These are phyloP conservation scores for Candida montana DNA, from an alignment of 805 yeast species.

Conservation along the genomic window DNA sequence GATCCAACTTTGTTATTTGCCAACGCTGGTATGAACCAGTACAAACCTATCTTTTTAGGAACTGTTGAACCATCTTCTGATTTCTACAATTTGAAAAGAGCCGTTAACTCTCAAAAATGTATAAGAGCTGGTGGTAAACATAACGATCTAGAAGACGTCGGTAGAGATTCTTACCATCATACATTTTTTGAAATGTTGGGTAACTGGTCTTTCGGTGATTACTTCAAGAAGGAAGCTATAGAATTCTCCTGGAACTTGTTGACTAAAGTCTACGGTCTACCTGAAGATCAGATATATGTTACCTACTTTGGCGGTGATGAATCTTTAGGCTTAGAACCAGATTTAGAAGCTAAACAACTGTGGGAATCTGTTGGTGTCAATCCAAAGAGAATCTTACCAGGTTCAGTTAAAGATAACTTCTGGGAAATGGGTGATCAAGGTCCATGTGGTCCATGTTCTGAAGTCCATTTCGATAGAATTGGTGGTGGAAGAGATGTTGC, in stretches of 20 bases:
- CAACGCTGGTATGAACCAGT: slow-evolving; percentile 99
- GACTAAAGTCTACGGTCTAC: slow-evolving; percentile 78
- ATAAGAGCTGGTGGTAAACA: slow-evolving; percentile 99
- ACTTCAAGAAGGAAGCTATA: slow-evolving; percentile 93
- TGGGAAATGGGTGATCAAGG: slow-evolving; percentile 99
- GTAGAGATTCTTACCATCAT: slow-evolving; percentile 96
- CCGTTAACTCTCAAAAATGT: slow-evolving; percentile 95
- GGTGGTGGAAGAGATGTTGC: slow-evolving; percentile 99
- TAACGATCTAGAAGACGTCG: slow-evolving; percentile 96
- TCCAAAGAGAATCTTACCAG: slow-evolving; percentile 91
- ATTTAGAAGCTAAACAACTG: slow-evolving; percentile 81
- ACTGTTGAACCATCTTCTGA: slow-evolving; percentile 94
- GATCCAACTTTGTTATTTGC: slow-evolving; percentile 96
- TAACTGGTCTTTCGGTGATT: slow-evolving; percentile 99
- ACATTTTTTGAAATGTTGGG: slow-evolving; percentile 99
- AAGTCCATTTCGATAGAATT: slow-evolving; percentile 94
- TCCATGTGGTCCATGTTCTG: slow-evolving; percentile 99
- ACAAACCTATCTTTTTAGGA: slow-evolving; percentile 94
- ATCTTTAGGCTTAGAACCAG: slow-evolving; percentile 79
- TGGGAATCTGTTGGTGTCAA: slow-evolving; percentile 88
- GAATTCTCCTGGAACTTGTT: slow-evolving; percentile 85
- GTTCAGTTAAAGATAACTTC: slow-evolving; percentile 85
- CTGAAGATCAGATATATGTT: slow-evolving; percentile 78
- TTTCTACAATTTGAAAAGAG: slow-evolving; percentile 77
- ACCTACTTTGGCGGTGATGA: slow-evolving; percentile 96